phyloP scores from a whole-genome alignment of 2,329 filamentous ascomycete species.

The Aspergillus sp. region DNA sequence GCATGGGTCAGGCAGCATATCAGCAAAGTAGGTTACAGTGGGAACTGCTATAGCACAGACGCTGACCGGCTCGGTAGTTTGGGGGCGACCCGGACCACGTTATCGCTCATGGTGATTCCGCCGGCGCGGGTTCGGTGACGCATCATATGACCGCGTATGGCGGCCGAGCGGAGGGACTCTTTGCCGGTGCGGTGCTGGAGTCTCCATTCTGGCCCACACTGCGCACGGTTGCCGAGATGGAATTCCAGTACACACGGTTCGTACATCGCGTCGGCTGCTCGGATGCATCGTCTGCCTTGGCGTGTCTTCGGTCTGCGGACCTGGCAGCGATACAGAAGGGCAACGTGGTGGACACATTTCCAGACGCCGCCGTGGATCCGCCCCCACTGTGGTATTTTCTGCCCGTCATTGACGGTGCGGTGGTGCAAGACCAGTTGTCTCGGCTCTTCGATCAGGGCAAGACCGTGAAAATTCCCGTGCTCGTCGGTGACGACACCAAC shows the following conservation, averaged over 20 bases:
- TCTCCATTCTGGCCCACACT: slow-evolving; percentile 49
- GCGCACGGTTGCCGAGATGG: slow-evolving; percentile 44
- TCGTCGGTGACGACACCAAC: background rate
- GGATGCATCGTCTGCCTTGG: slow-evolving; percentile 38
- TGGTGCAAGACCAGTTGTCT: background rate
- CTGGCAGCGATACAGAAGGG: background rate
- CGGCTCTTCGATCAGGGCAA: background rate
- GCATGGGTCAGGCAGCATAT: slow-evolving; percentile 64
- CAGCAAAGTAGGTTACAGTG: slow-evolving; percentile 1
- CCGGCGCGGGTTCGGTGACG: slow-evolving; percentile 59
- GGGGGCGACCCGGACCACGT: slow-evolving; percentile 61
- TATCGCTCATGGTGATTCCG: slow-evolving; percentile 61
- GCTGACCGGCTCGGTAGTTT: slow-evolving; percentile 42
- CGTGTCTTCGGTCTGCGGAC: slow-evolving; percentile 43
- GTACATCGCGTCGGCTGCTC: slow-evolving; percentile 45
- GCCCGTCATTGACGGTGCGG: background rate
- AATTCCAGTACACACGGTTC: slow-evolving; percentile 51
- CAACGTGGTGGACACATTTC: background rate
- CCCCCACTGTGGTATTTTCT: background rate
- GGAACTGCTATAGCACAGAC: background rate
- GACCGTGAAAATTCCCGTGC: background rate
- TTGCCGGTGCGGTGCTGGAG: slow-evolving; percentile 50
- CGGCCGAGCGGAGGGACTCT: slow-evolving; percentile 48
- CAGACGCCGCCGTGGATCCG: background rate
- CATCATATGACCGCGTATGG: slow-evolving; percentile 54